Evolutionary conservation across 352 stramenopile genomes (phyloP).

Genomic region (Phytophthora chlamydospora): DNA sequence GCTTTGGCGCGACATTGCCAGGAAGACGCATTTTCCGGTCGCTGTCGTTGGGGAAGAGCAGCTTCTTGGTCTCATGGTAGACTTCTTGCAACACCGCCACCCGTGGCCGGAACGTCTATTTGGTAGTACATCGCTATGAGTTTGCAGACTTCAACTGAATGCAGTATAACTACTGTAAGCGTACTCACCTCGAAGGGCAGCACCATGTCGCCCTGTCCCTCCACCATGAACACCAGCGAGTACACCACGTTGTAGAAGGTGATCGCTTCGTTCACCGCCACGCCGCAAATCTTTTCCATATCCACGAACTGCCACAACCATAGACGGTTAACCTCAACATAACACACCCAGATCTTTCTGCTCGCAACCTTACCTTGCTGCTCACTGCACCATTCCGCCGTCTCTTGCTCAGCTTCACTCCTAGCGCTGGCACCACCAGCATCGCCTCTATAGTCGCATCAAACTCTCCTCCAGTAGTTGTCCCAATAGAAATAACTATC

Average conservation of each 20-base stretch:
- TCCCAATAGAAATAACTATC: not conserved
- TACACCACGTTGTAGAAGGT: conserved; percentile 83
- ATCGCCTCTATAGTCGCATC: conserved; percentile 56
- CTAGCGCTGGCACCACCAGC: conserved; percentile 74
- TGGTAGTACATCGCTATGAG: too few relatives aligned
- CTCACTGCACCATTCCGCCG: conserved; percentile 47
- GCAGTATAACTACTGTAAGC: not conserved
- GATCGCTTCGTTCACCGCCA: conserved; percentile 86
- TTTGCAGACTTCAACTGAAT: too few relatives aligned
- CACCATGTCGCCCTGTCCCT: conserved; percentile 69
- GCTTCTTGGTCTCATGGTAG: conserved; percentile 55
- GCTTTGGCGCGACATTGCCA: conserved; percentile 9
- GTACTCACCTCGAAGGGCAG: conserved; percentile 78
- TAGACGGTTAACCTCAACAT: not conserved
- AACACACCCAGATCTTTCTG: not conserved
- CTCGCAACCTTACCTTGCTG: conserved; percentile 24
- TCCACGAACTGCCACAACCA: conserved; percentile 33
- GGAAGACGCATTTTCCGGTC: conserved; percentile 58
- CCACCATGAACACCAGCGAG: conserved; percentile 81
- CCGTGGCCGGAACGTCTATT: conserved; percentile 71
- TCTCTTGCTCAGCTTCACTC: conserved; percentile 73
- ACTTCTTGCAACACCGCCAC: conserved; percentile 76
- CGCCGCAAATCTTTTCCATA: conserved; percentile 56
- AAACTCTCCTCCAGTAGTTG: conserved; percentile 9
- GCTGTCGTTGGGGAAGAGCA: conserved; percentile 60